Percentiles rank a stretch among this genome's conserved stretches.
Evolutionary conservation across 495 filamentous ascomycete species (phyloP).

Genomic region (Stereocaulon alpinum): DNA sequence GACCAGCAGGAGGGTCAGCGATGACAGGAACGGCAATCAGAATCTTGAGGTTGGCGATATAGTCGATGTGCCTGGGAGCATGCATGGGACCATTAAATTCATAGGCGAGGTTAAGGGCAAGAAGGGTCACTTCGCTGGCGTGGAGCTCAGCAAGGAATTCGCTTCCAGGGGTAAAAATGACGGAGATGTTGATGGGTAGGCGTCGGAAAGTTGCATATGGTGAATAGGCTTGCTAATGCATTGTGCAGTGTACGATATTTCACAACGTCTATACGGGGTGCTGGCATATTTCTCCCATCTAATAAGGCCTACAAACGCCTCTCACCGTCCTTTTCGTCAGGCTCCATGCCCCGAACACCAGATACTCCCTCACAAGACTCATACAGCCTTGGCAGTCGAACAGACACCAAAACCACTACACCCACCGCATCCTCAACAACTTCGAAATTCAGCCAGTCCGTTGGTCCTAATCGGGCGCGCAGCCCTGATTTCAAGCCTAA

Average conservation of each 20-base stretch:
- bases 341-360: constrained; percentile 56
- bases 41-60: constrained; percentile 57
- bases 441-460: constrained; percentile 36
- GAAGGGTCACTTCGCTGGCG: constrained; percentile 85
- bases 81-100: constrained; percentile 85
- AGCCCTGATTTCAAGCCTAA: constrained; percentile 62
- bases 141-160: constrained; percentile 76
- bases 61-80: constrained; percentile 90
- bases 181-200: constrained; percentile 92
- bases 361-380: constrained; percentile 49
- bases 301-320: constrained; percentile 67
- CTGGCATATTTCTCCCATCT: constrained; percentile 91
- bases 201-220: constrained; percentile 6
- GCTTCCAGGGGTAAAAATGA: constrained; percentile 84
- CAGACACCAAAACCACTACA: constrained; percentile 32
- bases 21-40: constrained; percentile 15
- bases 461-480: constrained; percentile 64
- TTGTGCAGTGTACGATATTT: constrained; percentile 65
- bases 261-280: constrained; percentile 59
- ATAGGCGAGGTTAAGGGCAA: constrained; percentile 80
- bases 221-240: constrained; percentile 18
- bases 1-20: constrained; percentile 13
- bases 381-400: constrained; percentile 41
- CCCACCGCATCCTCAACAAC: constrained; percentile 54
- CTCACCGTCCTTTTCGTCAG: constrained; percentile 45